Evolutionary conservation across 805 yeast species (phyloP).

Genomic region (Debaryomyces tyrocola): DNA sequence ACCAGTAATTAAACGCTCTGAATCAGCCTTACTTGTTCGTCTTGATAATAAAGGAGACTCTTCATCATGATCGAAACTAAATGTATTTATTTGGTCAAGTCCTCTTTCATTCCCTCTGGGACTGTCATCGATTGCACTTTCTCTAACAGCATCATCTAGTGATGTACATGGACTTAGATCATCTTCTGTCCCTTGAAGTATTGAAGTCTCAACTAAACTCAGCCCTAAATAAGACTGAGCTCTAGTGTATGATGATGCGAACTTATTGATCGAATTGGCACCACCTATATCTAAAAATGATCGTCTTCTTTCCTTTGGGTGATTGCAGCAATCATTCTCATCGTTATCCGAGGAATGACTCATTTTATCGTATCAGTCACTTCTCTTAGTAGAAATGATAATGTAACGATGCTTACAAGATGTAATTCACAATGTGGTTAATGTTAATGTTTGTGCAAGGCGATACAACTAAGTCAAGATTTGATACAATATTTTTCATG

Average conservation of each 20-base stretch:
- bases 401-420: no score
- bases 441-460: no score
- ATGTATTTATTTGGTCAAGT: conserved; percentile 11
- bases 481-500: no score
- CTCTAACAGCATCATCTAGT: conserved; percentile 9
- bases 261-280: conserved; percentile 36
- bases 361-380: neutral
- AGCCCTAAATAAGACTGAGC: conserved; percentile 32
- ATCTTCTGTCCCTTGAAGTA: conserved; percentile 9
- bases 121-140: conserved; percentile 12
- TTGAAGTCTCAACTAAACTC: conserved; percentile 12
- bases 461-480: no score
- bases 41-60: conserved; percentile 8
- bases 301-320: conserved; percentile 16
- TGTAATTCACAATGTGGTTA: no score
- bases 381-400: no score
- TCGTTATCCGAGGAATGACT: neutral
- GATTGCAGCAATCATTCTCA: neutral
- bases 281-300: conserved; percentile 37
- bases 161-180: conserved; percentile 23
- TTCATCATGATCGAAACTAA: conserved; percentile 18
- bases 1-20: conserved; percentile 14
- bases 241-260: conserved; percentile 39
- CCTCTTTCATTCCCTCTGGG: conserved; percentile 15
- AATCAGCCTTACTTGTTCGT: conserved; percentile 1